Evolutionary conservation across 2,329 filamentous ascomycete species (phyloP).

Genomic region (Trichoderma guizhouense): DNA sequence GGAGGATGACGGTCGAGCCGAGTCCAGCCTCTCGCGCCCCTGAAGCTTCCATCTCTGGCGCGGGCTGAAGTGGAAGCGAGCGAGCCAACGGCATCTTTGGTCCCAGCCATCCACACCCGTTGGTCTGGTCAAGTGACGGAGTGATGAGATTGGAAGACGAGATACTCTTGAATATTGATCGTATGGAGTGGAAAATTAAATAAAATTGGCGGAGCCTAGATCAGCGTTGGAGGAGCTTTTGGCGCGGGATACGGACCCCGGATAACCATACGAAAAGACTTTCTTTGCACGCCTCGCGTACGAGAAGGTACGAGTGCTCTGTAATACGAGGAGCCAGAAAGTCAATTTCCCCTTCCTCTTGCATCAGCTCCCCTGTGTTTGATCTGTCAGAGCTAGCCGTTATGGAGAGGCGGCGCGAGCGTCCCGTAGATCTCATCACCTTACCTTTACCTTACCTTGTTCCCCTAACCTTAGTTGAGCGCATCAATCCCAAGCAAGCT

Average conservation of each 20-base stretch:
- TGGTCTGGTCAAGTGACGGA: conserved; percentile 9
- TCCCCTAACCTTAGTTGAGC: conserved; percentile 11
- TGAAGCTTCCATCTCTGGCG: conserved; percentile 4
- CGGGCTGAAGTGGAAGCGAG: conserved; percentile 15
- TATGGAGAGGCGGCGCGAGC: conserved; percentile 17
- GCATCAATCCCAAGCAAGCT: not conserved
- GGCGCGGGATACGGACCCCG: not conserved
- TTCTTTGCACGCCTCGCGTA: not conserved
- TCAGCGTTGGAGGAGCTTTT: not conserved
- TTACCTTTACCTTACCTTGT: conserved; percentile 12
- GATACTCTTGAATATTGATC: not conserved
- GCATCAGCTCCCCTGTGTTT: conserved; percentile 2
- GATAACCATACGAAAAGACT: not conserved
- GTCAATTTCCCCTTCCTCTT: conserved; percentile 9
- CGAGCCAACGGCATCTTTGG: conserved; percentile 8
- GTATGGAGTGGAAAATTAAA: not conserved
- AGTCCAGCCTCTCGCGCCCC: conserved; percentile 17
- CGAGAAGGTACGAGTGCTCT: not conserved
- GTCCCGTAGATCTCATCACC: conserved; percentile 17
- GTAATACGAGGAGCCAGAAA: not conserved
- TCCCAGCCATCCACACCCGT: conserved; percentile 10
- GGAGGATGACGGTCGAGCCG: conserved; percentile 10
- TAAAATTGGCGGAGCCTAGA: not conserved
- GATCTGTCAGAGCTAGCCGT: conserved; percentile 13
- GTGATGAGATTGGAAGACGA: not conserved